Evolutionary conservation across 1,284 basidiomycete species (phyloP).

Genomic region (Apiotrichum gracile): DNA sequence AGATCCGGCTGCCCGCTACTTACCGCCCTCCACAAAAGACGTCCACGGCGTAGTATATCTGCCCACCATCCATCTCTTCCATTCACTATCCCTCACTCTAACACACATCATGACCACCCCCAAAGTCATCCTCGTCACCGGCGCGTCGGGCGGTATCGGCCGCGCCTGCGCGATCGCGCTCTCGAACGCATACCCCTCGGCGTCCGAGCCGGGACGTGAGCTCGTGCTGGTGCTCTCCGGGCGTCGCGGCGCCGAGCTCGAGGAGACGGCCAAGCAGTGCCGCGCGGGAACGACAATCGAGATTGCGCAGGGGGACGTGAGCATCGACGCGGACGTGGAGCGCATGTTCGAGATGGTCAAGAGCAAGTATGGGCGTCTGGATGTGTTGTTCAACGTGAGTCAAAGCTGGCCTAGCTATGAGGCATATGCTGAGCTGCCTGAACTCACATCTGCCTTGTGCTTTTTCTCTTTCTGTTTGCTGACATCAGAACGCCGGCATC

Average conservation of each 20-base stretch:
- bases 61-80: too few species aligned
- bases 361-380: slow-evolving; percentile 60
- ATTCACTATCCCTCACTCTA: too few species aligned
- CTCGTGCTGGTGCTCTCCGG: slow-evolving; percentile 54
- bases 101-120: neutral
- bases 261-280: slow-evolving; percentile 52
- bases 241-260: slow-evolving; percentile 56
- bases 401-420: neutral
- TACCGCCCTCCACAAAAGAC: too few species aligned
- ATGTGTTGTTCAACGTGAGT: slow-evolving; percentile 68
- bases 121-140: slow-evolving; percentile 42
- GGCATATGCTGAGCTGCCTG: neutral
- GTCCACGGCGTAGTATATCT: too few species aligned
- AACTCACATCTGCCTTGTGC: neutral
- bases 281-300: slow-evolving; percentile 44
- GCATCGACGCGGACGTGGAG: slow-evolving; percentile 29
- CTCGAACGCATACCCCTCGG: slow-evolving; percentile 46
- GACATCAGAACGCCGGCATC: slow-evolving; percentile 53
- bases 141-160: slow-evolving; percentile 51
- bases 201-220: slow-evolving; percentile 52
- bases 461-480: neutral
- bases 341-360: slow-evolving; percentile 56
- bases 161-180: slow-evolving; percentile 53
- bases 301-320: slow-evolving; percentile 56
- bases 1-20: too few species aligned